Evolutionary conservation across 2,329 filamentous ascomycete genomes (phyloP), one percentile per base, ranked within the genome.

Genomic region (Cladosporium sp.): DNA sequence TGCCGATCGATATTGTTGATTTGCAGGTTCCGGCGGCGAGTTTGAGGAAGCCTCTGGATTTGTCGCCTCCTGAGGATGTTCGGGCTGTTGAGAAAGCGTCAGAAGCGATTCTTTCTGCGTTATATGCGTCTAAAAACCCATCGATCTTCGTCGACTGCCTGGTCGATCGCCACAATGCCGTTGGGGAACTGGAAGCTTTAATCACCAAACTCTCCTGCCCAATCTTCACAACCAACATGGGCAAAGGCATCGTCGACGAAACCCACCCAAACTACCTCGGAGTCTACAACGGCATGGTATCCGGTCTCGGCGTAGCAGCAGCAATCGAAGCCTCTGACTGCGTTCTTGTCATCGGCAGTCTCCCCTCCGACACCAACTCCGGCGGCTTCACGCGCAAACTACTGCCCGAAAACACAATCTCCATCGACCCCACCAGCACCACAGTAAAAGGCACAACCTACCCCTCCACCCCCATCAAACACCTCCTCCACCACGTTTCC

Each of bases 221-320:
- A 2, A 59, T 67, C 39, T 74, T 63, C 59, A 59, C 64, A 0
- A 61, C 70, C 0, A 67, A 67, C 38, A 72, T 72, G 66, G 69
- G 68, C 30, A 74, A 73, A 53, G 65, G 66, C 13, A 60, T 72
- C 32, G 59, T 73, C 16, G 70, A 74, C 52, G 70, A 73, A 52
- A 67, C 63, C 1, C 57, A 69, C 15, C 61, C 63, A n/a, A 57
- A 64, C 40, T 71, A 67, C 46, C 62, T 72, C 13, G 70, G 70
- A 7, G 58, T 69, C 2, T 71, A 70, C 61, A 71, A 71, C 45
- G 72, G 72, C 9, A 57, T 59, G n/a, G 55, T 68, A 6, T 64
- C 67, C 11, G 57, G 59, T 0, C 66, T 67, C 0, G 71, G 70
- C 15, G 59, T 72, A 1, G 57, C 62, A 5, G 61, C 66, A 27